phyloP scores from a whole-genome alignment of 2,329 filamentous ascomycete genomes.

The Monilinia fructicola region DNA sequence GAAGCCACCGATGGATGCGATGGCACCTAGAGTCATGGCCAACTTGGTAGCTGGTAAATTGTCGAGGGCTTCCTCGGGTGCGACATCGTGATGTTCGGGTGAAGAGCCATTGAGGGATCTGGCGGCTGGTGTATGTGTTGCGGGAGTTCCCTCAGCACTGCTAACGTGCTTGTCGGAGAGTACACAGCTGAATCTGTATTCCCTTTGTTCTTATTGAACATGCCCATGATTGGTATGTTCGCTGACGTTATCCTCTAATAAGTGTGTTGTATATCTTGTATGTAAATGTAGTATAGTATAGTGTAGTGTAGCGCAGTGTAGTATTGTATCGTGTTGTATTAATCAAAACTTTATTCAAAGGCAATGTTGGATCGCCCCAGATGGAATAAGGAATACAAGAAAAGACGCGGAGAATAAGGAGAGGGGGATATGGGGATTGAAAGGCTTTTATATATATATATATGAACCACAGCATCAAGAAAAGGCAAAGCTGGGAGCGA shows the following conservation, averaged over 20 bases:
- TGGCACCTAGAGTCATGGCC: conserved; percentile 50
- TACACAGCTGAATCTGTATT: conserved; percentile 7
- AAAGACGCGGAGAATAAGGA: conserved; percentile 13
- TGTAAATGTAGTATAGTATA: no score
- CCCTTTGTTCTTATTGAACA: conserved; percentile 26
- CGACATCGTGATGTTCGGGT: conserved; percentile 16
- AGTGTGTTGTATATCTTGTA: neutral
- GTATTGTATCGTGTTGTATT: no score
- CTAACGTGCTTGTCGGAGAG: conserved; percentile 25
- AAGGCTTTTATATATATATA: neutral
- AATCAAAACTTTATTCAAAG: conserved; percentile 8
- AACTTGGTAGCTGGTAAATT: conserved; percentile 40
- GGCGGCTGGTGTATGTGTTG: conserved; percentile 25
- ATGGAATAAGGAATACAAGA: neutral
- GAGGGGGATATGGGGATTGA: conserved; percentile 8
- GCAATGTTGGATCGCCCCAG: neutral
- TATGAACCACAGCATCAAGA: neutral
- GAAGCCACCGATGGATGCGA: conserved; percentile 57
- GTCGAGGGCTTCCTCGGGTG: conserved; percentile 15
- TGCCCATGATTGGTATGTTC: conserved; percentile 22
- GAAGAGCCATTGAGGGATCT: conserved; percentile 13
- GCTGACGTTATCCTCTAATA: neutral
- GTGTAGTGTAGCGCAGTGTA: no score
- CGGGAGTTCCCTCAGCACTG: conserved; percentile 23
- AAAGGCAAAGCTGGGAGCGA: neutral